Evolutionary conservation across 2,329 filamentous ascomycete genomes (phyloP).

Genomic region (Simplicillium sp.): DNA sequence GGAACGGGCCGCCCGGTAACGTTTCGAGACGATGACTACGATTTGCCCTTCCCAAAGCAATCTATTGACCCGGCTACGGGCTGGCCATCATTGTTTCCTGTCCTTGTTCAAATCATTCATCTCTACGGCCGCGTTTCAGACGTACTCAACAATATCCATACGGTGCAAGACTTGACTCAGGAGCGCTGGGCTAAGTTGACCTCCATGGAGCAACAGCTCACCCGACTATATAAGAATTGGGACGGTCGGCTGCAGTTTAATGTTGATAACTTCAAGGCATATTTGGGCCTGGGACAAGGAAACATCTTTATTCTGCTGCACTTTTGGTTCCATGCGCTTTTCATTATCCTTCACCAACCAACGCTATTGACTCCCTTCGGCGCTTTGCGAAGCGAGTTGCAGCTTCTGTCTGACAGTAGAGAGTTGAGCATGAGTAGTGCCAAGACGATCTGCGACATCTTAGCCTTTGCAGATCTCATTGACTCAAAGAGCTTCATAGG

Average conservation of each 20-base stretch:
- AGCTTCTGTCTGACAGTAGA: constrained; percentile 70
- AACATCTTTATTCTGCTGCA: constrained; percentile 82
- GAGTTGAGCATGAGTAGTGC: constrained; percentile 80
- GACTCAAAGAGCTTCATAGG: constrained; percentile 79
- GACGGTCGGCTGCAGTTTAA: constrained; percentile 73
- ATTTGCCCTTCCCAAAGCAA: constrained; percentile 57
- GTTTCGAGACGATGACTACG: constrained; percentile 75
- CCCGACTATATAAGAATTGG: constrained; percentile 60
- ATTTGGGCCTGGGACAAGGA: constrained; percentile 70
- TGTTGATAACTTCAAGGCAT: constrained; percentile 76
- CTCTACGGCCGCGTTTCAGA: constrained; percentile 80
- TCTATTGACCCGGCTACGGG: constrained; percentile 44
- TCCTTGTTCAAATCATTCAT: constrained; percentile 74
- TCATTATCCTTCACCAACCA: constrained; percentile 77
- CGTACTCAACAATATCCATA: constrained; percentile 70
- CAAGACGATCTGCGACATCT: constrained; percentile 83
- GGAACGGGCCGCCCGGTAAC: constrained; percentile 80
- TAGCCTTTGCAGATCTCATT: constrained; percentile 77
- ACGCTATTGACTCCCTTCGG: constrained; percentile 71
- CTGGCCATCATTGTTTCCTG: constrained; percentile 72
- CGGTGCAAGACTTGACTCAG: constrained; percentile 62
- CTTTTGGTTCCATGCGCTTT: constrained; percentile 82
- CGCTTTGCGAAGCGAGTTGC: constrained; percentile 48
- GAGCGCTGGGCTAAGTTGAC: constrained; percentile 64
- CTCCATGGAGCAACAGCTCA: constrained; percentile 74